Conservation (phyloP, 208 protist genomes). For the Trypanosoma brucei region DNA sequence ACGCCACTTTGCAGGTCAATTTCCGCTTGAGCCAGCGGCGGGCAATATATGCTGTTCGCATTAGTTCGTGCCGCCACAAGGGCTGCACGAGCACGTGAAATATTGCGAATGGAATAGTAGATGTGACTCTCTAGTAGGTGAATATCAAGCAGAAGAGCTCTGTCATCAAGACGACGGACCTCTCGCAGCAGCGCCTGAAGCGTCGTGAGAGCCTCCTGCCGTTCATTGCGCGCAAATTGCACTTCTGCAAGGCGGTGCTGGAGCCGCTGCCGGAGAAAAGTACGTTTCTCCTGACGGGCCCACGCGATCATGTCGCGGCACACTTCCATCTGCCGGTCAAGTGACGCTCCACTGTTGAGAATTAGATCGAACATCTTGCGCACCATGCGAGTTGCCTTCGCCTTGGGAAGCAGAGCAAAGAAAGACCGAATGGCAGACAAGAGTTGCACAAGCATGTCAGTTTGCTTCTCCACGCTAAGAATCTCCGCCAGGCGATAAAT, state of each 20-base stretch:
- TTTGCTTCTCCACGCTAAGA: slow-evolving; percentile 43
- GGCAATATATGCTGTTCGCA: slow-evolving; percentile 98
- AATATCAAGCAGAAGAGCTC: slow-evolving; percentile 96
- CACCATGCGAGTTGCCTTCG: slow-evolving; percentile 91
- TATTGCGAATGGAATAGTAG: slow-evolving; percentile 92
- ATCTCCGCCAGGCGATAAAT: slow-evolving; percentile 76
- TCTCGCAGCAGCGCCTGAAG: slow-evolving; percentile 87
- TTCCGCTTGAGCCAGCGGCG: slow-evolving; percentile 95
- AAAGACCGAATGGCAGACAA: slow-evolving; percentile 60
- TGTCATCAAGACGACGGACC: slow-evolving; percentile 97
- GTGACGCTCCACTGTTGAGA: slow-evolving; percentile 70
- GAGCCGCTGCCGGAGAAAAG: slow-evolving; percentile 95
- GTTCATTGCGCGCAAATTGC: slow-evolving; percentile 86
- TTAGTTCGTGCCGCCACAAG: slow-evolving; percentile 96
- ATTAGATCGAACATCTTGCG: slow-evolving; percentile 85
- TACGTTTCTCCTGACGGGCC: slow-evolving; percentile 93
- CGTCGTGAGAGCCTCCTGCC: slow-evolving; percentile 71
- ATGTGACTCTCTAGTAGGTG: slow-evolving; percentile 96
- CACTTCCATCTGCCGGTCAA: slow-evolving; percentile 83
- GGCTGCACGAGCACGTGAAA: slow-evolving; percentile 91
- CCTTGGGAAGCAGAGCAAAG: slow-evolving; percentile 83
- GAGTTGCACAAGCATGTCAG: slow-evolving; percentile 56
- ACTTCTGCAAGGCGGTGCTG: slow-evolving; percentile 92
- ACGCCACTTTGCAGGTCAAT: slow-evolving; percentile 97
- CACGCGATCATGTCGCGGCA: slow-evolving; percentile 94